Percentiles rank a stretch among this genome's conserved stretches.
These are phyloP conservation scores for Croton laevigatus DNA, from an alignment of 441 rosid species.

Conservation along the genomic window DNA sequence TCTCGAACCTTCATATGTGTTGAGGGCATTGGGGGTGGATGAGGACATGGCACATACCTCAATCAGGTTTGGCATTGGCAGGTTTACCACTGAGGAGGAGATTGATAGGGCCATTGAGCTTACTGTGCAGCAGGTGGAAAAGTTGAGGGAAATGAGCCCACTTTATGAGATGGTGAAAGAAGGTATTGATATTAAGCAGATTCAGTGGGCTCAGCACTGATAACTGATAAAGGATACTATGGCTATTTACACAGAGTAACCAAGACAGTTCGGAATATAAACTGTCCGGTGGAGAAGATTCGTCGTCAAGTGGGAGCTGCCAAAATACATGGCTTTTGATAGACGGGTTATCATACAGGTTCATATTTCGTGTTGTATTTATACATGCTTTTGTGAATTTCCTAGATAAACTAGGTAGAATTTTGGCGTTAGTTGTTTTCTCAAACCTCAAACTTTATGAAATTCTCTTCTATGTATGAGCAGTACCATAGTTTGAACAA, in stretches of 20 bases:
- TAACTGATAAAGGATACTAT: not conserved
- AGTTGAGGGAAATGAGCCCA: conserved; percentile 96
- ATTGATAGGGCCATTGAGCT: conserved; percentile 78
- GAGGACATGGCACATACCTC: conserved; percentile 99
- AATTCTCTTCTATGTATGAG: conserved; percentile 7
- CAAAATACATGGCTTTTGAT: not conserved
- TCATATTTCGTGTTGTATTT: conserved; percentile 7
- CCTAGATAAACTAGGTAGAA: conserved; percentile 20
- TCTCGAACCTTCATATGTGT: conserved; percentile 87
- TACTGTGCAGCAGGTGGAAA: conserved; percentile 78
- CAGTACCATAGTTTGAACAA: conserved; percentile 7
- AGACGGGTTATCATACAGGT: conserved; percentile 20
- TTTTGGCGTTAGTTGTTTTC: conserved; percentile 14
- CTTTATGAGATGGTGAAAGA: conserved; percentile 94
- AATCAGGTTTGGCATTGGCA: conserved; percentile 88
- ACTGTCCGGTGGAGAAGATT: conserved; percentile 10
- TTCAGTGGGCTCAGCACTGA: conserved; percentile 95
- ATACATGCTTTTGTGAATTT: conserved; percentile 24
- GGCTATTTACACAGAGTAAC: not conserved
- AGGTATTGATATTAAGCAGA: conserved; percentile 84
- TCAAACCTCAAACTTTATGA: conserved; percentile 7
- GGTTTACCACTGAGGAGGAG: conserved; percentile 92
- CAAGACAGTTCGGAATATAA: conserved; percentile 7
- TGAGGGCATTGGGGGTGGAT: conserved; percentile 94
- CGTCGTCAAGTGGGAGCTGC: conserved; percentile 14